These are phyloP conservation scores for Aspergillus asperescens DNA, from an alignment of 495 filamentous ascomycete species.

Conservation along the genomic window DNA sequence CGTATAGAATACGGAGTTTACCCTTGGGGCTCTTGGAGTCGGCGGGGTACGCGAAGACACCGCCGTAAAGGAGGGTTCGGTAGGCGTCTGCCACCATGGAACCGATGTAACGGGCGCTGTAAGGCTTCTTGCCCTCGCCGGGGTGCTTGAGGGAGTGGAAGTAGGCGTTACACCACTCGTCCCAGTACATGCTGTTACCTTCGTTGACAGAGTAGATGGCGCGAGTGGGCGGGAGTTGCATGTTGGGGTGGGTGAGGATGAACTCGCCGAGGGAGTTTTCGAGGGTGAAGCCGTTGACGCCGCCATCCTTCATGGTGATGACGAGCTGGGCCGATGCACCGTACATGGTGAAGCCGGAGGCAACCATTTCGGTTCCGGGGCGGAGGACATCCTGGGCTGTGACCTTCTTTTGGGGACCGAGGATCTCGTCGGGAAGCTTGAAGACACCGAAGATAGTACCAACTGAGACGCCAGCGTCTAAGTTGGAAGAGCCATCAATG, in stretches of 20 bases:
- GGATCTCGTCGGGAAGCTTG: constrained; percentile 67
- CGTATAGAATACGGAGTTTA: constrained; percentile 94
- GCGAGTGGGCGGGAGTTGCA: constrained; percentile 73
- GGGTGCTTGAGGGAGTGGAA: constrained; percentile 82
- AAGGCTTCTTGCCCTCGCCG: constrained; percentile 72
- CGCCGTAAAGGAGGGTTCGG: constrained; percentile 88
- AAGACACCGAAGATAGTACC: constrained; percentile 97
- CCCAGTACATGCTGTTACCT: constrained; percentile 95
- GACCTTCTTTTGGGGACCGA: constrained; percentile 52
- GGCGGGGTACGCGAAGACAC: constrained; percentile 94
- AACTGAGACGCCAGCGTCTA: constrained; percentile 96
- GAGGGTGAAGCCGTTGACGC: constrained; percentile 94
- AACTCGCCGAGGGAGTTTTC: constrained; percentile 96
- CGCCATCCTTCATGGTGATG: constrained; percentile 90
- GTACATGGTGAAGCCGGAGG: constrained; percentile 98
- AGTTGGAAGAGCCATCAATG: constrained; percentile 95
- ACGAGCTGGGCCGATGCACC: constrained; percentile 94
- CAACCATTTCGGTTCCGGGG: constrained; percentile 86
- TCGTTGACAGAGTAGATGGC: constrained; percentile 98
- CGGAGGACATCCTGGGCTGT: constrained; percentile 77
- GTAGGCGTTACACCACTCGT: constrained; percentile 80
- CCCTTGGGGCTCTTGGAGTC: constrained; percentile 98
- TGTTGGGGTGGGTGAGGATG: constrained; percentile 94
- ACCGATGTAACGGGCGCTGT: constrained; percentile 91
- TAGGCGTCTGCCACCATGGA: constrained; percentile 99